A percentile compares a stretch with the other conserved stretches of the same genome.
phyloP scores from a whole-genome alignment of 169 alveolate genomes.

The Plasmodium adleri region DNA sequence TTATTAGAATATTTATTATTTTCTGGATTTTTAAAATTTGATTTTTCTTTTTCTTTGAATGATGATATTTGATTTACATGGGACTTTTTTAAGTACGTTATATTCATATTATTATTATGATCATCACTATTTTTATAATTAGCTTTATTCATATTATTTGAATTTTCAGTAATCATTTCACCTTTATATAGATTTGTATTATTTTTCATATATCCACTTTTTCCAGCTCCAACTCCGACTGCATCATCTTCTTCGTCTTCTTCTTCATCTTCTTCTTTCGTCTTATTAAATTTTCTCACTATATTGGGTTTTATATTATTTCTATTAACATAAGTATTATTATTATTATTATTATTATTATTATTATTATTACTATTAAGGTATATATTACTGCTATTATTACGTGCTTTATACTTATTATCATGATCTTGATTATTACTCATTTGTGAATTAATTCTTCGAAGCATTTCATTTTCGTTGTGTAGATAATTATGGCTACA shows the following conservation, averaged over 20 bases:
- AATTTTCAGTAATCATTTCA: conserved; percentile 2
- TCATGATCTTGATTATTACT: conserved; percentile 3
- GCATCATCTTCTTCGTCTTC: neutral
- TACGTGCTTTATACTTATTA: conserved; percentile 17
- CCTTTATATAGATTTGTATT: conserved; percentile 4
- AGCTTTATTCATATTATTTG: conserved; percentile 3
- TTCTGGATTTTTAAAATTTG: neutral
- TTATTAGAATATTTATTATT: neutral
- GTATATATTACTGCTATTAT: conserved; percentile 55
- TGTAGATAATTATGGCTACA: conserved; percentile 9
- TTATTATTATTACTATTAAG: conserved; percentile 5
- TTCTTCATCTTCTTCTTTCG: neutral
- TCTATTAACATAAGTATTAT: conserved; percentile 2
- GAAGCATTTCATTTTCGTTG: conserved; percentile 24
- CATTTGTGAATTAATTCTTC: conserved; percentile 21
- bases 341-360: neutral
- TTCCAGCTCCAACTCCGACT: neutral
- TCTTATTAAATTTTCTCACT: neutral
- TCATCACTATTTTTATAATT: neutral
- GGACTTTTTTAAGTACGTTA: no score
- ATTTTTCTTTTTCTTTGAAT: neutral
- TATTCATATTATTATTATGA: conserved; percentile 9
- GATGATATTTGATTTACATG: neutral
- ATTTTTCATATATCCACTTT: neutral
- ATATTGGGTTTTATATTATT: conserved; percentile 17